A percentile compares a stretch with the other conserved stretches of the same genome.
phyloP scores from a whole-genome alignment of 352 stramenopile species.

The Aphanomyces stellatus region DNA sequence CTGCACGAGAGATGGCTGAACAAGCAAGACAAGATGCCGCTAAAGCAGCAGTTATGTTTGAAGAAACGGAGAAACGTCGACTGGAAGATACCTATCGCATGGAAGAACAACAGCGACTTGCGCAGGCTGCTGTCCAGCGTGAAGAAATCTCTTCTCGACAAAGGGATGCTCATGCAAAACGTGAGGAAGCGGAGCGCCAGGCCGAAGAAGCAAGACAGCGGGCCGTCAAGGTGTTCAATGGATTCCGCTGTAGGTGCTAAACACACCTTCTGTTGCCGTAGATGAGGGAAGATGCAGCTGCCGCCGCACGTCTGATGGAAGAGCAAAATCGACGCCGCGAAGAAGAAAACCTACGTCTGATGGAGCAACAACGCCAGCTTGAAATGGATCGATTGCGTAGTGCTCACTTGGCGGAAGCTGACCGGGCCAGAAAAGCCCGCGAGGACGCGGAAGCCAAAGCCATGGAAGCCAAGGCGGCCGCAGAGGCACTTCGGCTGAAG shows the following conservation, averaged over 20 bases:
- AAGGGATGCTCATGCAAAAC: slow-evolving; percentile 14
- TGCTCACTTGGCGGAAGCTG: slow-evolving; percentile 31
- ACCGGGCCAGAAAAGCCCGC: slow-evolving; percentile 49
- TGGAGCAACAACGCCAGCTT: slow-evolving; percentile 10
- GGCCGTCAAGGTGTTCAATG: slow-evolving; percentile 15
- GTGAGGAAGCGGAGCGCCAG: slow-evolving; percentile 15
- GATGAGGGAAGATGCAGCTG: slow-evolving; percentile 14
- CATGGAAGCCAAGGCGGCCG: slow-evolving; percentile 39
- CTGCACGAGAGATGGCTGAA: slow-evolving; percentile 15
- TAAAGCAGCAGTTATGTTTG: slow-evolving; percentile 13
- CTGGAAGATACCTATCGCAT: slow-evolving; percentile 10
- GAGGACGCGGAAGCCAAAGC: slow-evolving; percentile 59
- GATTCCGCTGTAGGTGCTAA: not conserved
- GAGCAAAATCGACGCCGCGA: slow-evolving; percentile 18
- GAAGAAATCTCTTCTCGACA: slow-evolving; percentile 13
- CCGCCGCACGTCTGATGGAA: slow-evolving; percentile 13
- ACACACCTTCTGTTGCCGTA: not conserved
- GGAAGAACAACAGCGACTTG: slow-evolving; percentile 11
- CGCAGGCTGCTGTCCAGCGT: not conserved
- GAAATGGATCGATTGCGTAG: slow-evolving; percentile 17
- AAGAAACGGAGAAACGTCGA: slow-evolving; percentile 13
- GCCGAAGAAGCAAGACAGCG: slow-evolving; percentile 20
- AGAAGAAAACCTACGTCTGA: slow-evolving; percentile 10
- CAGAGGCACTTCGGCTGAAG: slow-evolving; percentile 45
- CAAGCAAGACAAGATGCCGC: slow-evolving; percentile 13